Base-by-base conservation (phyloP, 345 rosid species). In the Cardiospermum halicacabum region DNA sequence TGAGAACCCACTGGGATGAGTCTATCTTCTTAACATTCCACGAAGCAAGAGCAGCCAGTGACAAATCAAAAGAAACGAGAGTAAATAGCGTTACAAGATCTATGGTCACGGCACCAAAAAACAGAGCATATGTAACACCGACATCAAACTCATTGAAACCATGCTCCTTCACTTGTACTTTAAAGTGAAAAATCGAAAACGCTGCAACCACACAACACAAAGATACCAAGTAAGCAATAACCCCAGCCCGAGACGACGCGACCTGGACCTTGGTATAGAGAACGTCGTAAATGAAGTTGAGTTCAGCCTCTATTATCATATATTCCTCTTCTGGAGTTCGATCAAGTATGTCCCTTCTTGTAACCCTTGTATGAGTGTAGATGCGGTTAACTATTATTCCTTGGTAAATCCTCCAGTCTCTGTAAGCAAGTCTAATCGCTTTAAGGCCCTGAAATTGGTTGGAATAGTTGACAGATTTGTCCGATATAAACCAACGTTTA, bases 251-350 rank as follows among this genome's bases (percentile, higher is more conserved):
- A 15, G 18, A 42, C 13, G 13, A 19, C 1, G 16, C 48, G 16
- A 42, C 48, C 48, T 9, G 48, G 1, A 42, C 70, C 66, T 74
- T 74, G 42, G 74, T 69, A 53, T 58, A 54, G 53, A 74, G 70
- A 25, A 56, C 28, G 21, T 69, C 67, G n/a, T 57, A 74, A 55
- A 72, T 62, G 56, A 79, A 65, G 5, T 72, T 74, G 4, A 73
- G 70, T 37, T 73, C 83, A 24, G 71, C 68, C 26, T 64, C 76
- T 1, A 76, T 49, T 22, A 79, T 68, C 7, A 42, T 32, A 19
- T 73, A 79, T 9, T 74, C 78, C 1, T 56, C 39, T 53, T 32
- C 28, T 1, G 4, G 0, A 26, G 39, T 1, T 67, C 59, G 36
- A 0, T 54, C 3, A 43, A 3, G 3, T n/a, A 73, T 57, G 58